phyloP scores from a whole-genome alignment of 2,329 filamentous ascomycete genomes.

The Endothia cerciana region DNA sequence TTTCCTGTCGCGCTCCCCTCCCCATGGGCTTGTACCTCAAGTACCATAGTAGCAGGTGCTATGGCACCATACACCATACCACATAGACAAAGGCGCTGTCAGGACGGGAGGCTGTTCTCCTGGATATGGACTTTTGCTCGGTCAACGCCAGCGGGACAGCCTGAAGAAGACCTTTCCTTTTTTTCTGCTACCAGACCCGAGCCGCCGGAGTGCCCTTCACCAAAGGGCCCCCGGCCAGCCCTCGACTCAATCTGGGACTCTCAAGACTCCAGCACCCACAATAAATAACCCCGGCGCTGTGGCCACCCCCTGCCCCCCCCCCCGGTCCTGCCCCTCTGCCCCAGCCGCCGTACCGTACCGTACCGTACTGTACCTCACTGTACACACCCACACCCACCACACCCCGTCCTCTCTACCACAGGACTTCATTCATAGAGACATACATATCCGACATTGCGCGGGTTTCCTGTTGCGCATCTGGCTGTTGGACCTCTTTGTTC shows the following conservation, averaged over 20 bases:
- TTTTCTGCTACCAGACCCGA: not conserved
- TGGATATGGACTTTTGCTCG: too few relatives aligned
- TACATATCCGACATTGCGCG: constrained; percentile 21
- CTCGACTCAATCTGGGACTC: not conserved
- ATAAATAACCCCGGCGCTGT: constrained; percentile 19
- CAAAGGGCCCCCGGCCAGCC: not conserved
- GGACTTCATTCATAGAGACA: not conserved
- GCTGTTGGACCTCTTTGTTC: constrained; percentile 1
- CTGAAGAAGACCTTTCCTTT: not conserved
- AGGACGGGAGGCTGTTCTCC: too few relatives aligned
- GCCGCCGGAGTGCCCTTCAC: not conserved
- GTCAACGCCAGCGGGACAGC: too few relatives aligned
- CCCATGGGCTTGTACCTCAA: too few relatives aligned
- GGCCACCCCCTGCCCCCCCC: not conserved
- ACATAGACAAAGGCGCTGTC: too few relatives aligned
- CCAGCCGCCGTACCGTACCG: constrained; percentile 4
- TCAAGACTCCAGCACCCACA: not conserved
- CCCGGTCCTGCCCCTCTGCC: too few relatives aligned
- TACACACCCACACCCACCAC: not conserved
- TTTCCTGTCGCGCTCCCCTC: not conserved
- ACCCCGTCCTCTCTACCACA: not conserved
- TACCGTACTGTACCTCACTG: constrained; percentile 4
- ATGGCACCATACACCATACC: too few relatives aligned
- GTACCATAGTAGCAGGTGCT: not conserved
- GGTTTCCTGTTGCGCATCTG: constrained; percentile 16